Conservation (phyloP, 805 yeast species). For the Candida maris region DNA sequence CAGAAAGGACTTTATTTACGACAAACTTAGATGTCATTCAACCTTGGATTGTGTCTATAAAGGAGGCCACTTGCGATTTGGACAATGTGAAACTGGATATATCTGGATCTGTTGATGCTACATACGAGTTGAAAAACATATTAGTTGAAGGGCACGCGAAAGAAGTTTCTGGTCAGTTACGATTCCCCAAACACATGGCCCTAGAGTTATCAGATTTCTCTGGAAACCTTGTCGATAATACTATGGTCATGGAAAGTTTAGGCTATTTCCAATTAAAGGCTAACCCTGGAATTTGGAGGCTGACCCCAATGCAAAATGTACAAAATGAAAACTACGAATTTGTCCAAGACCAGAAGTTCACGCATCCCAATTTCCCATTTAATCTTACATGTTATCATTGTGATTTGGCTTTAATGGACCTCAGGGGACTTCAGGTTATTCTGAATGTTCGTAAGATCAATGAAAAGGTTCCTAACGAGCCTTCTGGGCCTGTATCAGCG, state of each 20-base stretch:
- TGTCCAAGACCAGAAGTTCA: too few relatives aligned
- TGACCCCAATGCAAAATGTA: too few relatives aligned
- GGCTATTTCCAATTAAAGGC: constrained; percentile 83
- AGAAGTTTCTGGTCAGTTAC: constrained; percentile 32
- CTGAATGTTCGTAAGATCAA: constrained; percentile 42
- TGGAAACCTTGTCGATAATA: constrained; percentile 39
- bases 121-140: constrained; percentile 49
- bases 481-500: too few relatives aligned
- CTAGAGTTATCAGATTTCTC: constrained; percentile 35
- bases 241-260: constrained; percentile 70
- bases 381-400: not conserved
- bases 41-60: constrained; percentile 63
- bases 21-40: constrained; percentile 57
- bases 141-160: constrained; percentile 70
- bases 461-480: too few relatives aligned
- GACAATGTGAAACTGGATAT: constrained; percentile 53
- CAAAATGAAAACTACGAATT: too few relatives aligned
- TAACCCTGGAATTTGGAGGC: constrained; percentile 64
- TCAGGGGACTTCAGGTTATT: constrained; percentile 43
- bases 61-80: constrained; percentile 52
- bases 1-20: constrained; percentile 49
- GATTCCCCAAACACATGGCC: constrained; percentile 50
- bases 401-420: constrained; percentile 35
- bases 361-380: too few relatives aligned
- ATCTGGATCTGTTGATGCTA: constrained; percentile 40